These are phyloP conservation scores for Serendipita indica DNA, from an alignment of 768 basidiomycete species.

Conservation along the genomic window DNA sequence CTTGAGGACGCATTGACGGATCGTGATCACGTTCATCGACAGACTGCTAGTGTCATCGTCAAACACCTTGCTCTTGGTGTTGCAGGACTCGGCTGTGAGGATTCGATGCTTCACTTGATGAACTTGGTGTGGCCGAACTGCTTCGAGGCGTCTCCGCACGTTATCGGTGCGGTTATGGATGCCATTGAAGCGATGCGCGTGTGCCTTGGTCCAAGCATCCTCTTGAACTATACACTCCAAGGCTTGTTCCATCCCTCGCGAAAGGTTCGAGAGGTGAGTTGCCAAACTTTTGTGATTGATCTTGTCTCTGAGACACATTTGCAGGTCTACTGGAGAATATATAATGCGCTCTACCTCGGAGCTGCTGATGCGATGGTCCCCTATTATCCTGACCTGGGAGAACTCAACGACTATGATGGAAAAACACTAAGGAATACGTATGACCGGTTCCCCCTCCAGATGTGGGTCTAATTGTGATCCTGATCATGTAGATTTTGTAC, in stretches of 20 bases:
- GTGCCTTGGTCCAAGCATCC: conserved; percentile 81
- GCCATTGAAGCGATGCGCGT: conserved; percentile 96
- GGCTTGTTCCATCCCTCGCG: conserved; percentile 95
- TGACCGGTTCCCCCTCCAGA: conserved; percentile 69
- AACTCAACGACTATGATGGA: conserved; percentile 70
- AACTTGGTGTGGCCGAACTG: conserved; percentile 99
- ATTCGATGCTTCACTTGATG: conserved; percentile 94
- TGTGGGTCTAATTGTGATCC: conserved; percentile 49
- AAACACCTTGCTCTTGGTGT: conserved; percentile 96
- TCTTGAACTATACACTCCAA: conserved; percentile 84
- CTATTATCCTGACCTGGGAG: conserved; percentile 83
- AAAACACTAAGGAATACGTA: conserved; percentile 42
- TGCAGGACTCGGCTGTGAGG: conserved; percentile 93
- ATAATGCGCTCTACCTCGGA: conserved; percentile 88
- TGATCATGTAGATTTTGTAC: too few relatives aligned
- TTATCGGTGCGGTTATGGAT: conserved; percentile 96
- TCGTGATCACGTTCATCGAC: conserved; percentile 93
- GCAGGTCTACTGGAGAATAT: conserved; percentile 81
- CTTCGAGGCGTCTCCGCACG: conserved; percentile 96
- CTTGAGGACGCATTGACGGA: conserved; percentile 97
- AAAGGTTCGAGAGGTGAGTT: conserved; percentile 80
- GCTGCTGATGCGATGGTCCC: conserved; percentile 85
- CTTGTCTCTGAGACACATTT: background rate
- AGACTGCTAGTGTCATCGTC: conserved; percentile 95
- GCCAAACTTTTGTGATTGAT: background rate